Percentiles rank a stretch among this genome's conserved stretches.
Conservation (phyloP, 208 protist species). For the Leishmania turanica region DNA sequence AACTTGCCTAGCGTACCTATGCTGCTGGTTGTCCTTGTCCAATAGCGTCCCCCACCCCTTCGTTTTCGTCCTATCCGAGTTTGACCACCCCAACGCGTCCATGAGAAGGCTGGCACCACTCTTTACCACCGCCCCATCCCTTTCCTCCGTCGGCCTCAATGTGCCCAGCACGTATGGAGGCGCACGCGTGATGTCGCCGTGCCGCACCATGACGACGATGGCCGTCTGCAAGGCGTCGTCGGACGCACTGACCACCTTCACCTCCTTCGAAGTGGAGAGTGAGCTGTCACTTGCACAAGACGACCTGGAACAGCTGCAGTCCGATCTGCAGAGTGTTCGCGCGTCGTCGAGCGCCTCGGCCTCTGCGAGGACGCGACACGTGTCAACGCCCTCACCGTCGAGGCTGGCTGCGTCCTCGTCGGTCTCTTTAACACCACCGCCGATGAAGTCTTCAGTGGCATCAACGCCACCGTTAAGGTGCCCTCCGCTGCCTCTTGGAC, state of each 20-base stretch:
- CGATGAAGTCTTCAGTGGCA: too few relatives aligned
- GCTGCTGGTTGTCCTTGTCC: background rate
- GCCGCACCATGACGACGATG: background rate
- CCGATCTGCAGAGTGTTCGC: too few relatives aligned
- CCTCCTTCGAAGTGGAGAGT: conserved; percentile 33
- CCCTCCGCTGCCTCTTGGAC: background rate
- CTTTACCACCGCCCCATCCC: background rate
- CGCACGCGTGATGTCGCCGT: background rate
- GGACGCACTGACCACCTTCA: background rate
- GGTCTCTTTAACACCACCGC: background rate
- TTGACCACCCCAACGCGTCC: background rate
- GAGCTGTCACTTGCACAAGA: conserved; percentile 22
- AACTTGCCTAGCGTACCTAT: too few relatives aligned
- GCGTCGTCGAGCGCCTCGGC: too few relatives aligned
- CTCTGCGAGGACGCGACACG: too few relatives aligned
- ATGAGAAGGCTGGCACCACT: background rate
- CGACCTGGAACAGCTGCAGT: conserved; percentile 10
- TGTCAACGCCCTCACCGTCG: background rate
- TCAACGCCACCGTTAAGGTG: background rate
- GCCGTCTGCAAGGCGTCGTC: background rate
- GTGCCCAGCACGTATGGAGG: background rate
- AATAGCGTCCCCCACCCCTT: background rate
- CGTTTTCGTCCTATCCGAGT: background rate
- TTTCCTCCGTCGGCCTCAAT: background rate
- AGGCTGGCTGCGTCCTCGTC: background rate